Evolutionary conservation across 1,284 basidiomycete species (phyloP).

Genomic region (Megacollybia platyphylla): DNA sequence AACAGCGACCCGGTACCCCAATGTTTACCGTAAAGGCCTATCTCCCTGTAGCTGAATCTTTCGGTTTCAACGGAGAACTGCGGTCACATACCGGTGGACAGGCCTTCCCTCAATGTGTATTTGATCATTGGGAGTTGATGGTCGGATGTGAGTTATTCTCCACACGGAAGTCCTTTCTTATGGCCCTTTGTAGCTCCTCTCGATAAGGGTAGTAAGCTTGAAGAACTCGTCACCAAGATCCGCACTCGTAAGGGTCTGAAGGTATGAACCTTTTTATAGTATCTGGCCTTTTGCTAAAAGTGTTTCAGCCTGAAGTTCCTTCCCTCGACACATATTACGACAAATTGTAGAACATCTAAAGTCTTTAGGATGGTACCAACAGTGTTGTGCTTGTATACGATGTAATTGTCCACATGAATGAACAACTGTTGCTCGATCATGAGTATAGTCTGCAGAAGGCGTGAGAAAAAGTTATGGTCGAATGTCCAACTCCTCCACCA

Average conservation of each 20-base stretch:
- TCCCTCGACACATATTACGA: slow-evolving; percentile 84
- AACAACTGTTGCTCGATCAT: not conserved
- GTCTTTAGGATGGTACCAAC: not conserved
- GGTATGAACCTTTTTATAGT: slow-evolving; percentile 24
- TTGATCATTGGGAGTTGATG: slow-evolving; percentile 88
- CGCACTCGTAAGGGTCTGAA: slow-evolving; percentile 91
- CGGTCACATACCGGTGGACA: slow-evolving; percentile 90
- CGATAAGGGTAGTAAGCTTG: slow-evolving; percentile 84
- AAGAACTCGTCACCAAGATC: slow-evolving; percentile 76
- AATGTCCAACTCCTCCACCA: slow-evolving; percentile 29
- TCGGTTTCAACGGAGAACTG: slow-evolving; percentile 97
- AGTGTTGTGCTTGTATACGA: not conserved
- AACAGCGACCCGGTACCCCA: slow-evolving; percentile 94
- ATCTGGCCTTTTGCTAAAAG: not conserved
- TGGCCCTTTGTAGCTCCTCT: slow-evolving; percentile 38
- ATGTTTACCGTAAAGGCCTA: slow-evolving; percentile 99
- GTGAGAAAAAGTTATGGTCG: not conserved
- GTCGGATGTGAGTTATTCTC: slow-evolving; percentile 48
- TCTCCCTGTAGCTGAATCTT: slow-evolving; percentile 94
- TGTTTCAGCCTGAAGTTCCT: slow-evolving; percentile 67
- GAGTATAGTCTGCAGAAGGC: not conserved
- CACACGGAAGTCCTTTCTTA: slow-evolving; percentile 4
- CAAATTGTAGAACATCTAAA: slow-evolving; percentile 46
- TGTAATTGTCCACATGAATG: not conserved
- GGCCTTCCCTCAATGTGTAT: slow-evolving; percentile 95